Evolutionary conservation across 2,329 filamentous ascomycete species (phyloP).

Genomic region (Cordyceps fumosorosea): DNA sequence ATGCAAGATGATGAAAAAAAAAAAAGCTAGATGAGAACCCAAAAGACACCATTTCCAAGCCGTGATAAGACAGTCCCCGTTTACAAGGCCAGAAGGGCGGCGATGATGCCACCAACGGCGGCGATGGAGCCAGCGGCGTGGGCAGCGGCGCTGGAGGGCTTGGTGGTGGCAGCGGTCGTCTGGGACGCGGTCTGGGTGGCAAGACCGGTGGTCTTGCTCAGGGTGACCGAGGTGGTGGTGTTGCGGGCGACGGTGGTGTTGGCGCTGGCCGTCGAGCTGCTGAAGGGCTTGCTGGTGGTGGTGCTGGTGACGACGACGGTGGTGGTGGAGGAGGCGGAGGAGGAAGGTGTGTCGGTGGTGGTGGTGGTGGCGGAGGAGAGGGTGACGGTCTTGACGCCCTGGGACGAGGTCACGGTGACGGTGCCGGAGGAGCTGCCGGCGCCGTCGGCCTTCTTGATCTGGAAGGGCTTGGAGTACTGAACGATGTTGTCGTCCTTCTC

Average conservation of each 20-base stretch:
- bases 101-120: constrained; percentile 33
- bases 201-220: constrained; percentile 15
- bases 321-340: background rate
- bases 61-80: constrained; percentile 14
- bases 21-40: background rate
- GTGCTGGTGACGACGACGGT: constrained; percentile 13
- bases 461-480: constrained; percentile 60
- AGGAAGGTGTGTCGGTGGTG: constrained; percentile 19
- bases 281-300: constrained; percentile 5
- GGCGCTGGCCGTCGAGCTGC: constrained; percentile 20
- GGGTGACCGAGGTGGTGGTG: background rate
- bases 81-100: constrained; percentile 40
- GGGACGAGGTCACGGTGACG: constrained; percentile 23
- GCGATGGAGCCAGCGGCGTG: constrained; percentile 33
- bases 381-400: constrained; percentile 26
- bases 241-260: constrained; percentile 12
- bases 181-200: constrained; percentile 20
- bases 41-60: background rate
- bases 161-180: constrained; percentile 14
- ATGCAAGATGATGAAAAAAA: constrained; percentile 1
- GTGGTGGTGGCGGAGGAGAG: constrained; percentile 18
- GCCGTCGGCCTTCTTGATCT: constrained; percentile 33
- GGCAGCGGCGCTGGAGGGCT: constrained; percentile 20
- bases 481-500: constrained; percentile 41
- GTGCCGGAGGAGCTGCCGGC: constrained; percentile 21